Evolutionary conservation across 2,329 filamentous ascomycete species (phyloP).

Genomic region (Tothia fuscella): DNA sequence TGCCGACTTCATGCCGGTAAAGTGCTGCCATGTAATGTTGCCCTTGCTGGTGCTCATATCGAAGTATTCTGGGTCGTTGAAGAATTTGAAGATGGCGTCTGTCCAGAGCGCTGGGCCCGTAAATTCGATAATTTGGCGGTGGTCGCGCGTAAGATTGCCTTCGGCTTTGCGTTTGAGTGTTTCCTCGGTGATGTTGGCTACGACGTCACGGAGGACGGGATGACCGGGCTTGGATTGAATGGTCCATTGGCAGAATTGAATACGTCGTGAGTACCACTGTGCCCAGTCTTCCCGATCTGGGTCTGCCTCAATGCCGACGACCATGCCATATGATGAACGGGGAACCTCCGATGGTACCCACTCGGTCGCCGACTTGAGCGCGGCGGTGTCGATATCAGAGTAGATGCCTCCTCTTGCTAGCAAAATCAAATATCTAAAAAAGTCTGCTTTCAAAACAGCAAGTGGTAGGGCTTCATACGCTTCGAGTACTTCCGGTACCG

Average conservation of each 20-base stretch:
- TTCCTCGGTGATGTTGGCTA: conserved; percentile 73
- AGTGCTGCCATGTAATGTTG: conserved; percentile 75
- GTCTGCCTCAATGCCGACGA: conserved; percentile 93
- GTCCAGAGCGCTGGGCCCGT: conserved; percentile 94
- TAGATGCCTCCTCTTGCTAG: conserved; percentile 74
- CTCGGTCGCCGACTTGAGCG: conserved; percentile 68
- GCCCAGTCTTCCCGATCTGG: conserved; percentile 87
- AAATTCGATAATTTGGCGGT: conserved; percentile 76
- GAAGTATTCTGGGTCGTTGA: conserved; percentile 85
- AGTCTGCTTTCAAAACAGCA: conserved; percentile 48
- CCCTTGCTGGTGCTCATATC: conserved; percentile 59
- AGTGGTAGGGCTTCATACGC: conserved; percentile 37
- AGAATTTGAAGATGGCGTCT: conserved; percentile 79
- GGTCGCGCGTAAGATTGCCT: conserved; percentile 50
- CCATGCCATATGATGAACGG: conserved; percentile 65
- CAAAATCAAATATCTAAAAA: conserved; percentile 58
- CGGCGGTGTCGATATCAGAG: conserved; percentile 70
- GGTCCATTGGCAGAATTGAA: conserved; percentile 99
- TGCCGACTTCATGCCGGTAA: conserved; percentile 71
- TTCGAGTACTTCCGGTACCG: conserved; percentile 39
- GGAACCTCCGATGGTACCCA: conserved; percentile 79
- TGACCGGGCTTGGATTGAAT: conserved; percentile 94
- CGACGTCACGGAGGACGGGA: conserved; percentile 77
- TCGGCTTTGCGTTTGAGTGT: conserved; percentile 60
- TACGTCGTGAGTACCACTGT: conserved; percentile 88